Evolutionary conservation across 495 filamentous ascomycete species (phyloP).

Genomic region (Xylaria cubensis): DNA sequence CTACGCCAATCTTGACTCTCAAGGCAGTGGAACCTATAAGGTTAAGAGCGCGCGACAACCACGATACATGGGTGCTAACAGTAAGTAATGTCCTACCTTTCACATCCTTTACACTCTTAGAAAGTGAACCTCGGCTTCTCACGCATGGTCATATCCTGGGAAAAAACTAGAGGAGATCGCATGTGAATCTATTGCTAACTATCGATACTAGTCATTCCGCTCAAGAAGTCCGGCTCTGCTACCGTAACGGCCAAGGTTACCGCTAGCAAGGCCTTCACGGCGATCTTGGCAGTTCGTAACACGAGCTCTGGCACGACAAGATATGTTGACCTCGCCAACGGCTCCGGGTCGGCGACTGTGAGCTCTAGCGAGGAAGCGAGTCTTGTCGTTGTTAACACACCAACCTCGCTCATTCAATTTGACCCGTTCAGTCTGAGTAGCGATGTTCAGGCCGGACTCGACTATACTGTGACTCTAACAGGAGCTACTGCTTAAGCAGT

Average conservation of each 20-base stretch:
- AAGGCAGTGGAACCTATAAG: constrained; percentile 45
- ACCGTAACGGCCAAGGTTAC: constrained; percentile 35
- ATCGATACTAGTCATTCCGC: constrained; percentile 39
- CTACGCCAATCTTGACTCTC: constrained; percentile 50
- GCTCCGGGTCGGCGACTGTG: constrained; percentile 37
- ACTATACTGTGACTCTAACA: constrained; percentile 46
- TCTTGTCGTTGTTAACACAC: constrained; percentile 53
- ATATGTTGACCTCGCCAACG: constrained; percentile 39
- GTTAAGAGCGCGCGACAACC: constrained; percentile 51
- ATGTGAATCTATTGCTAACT: background rate
- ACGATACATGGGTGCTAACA: constrained; percentile 55
- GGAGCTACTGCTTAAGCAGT: constrained; percentile 35
- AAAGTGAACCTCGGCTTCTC: background rate
- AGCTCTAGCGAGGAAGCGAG: constrained; percentile 48
- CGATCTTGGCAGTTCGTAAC: constrained; percentile 42
- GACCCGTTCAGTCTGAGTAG: constrained; percentile 51
- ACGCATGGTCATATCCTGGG: background rate
- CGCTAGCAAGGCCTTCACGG: constrained; percentile 40
- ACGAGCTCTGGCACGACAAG: constrained; percentile 37
- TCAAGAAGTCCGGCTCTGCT: constrained; percentile 34
- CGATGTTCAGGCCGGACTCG: constrained; percentile 47
- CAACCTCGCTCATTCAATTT: constrained; percentile 44
- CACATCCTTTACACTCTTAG: background rate
- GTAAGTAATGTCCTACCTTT: background rate
- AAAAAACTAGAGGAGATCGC: background rate